Base-by-base conservation (phyloP, 805 yeast species). In the Candida quercuum region DNA sequence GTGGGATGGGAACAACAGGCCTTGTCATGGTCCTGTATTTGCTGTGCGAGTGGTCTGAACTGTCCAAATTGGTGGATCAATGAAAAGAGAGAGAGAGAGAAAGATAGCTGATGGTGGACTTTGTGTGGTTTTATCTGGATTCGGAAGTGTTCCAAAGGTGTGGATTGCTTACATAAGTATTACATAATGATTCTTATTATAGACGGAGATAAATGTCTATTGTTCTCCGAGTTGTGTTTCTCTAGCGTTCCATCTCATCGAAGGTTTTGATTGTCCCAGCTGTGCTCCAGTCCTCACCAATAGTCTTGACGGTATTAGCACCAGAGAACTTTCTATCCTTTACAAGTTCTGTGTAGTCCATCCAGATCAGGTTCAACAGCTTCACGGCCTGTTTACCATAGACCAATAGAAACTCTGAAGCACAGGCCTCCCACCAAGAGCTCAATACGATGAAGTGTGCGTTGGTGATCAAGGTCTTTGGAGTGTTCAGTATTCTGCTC, bases 371-470 rank as follows among this genome's bases (percentile, higher is more conserved):
- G 7, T 45, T 48, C 40, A 88, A 48, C 21, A 87, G 38, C 56
- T 93, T 93, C 5, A 32, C 38, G 3, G 76, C 93, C 62, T 91
- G 98, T 5, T 45, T 59, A 0, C 89, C 88, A 57, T 78, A 91
- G 1, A 68, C 71, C 9, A 54, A 52, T 7, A 69, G 37, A 39
- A 91, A 74, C 29, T 76, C 67, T 8, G 48, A 43, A 0, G 85
- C 89, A 34, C 82, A 69, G 5, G 88, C 77, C 47, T 93, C 98
- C 95, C 97, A 87, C 97, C 97, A 89, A 24, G 83, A 75, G 2
- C 86, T 81, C 4, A 79, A 70, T 2, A 82, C 74, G 0, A 78
- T 67, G 53, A 70, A 89, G 56, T 89, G 95, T 1, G 82, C 72
- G 46, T 86, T 81, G 0, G 76, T 65, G 11, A 88, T 52, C 12